These are phyloP conservation scores for Dictyostelium capitatum DNA, from an alignment of 78 protist genomes.

Conservation along the genomic window DNA sequence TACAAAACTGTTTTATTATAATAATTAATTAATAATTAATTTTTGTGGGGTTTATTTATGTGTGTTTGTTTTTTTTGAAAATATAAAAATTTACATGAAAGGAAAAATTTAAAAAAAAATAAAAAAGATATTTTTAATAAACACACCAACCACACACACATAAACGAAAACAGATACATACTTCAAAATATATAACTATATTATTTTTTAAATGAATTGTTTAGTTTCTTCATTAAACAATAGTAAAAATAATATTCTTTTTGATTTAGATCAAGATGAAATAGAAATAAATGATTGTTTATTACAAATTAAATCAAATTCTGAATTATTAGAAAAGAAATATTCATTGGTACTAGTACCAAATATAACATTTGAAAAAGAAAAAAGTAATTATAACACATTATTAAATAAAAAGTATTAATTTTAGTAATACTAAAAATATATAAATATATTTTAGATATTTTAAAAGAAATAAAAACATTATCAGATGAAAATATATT, in stretches of 20 bases:
- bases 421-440: neutral
- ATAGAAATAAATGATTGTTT: neutral
- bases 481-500: neutral
- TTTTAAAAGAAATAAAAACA: conserved; percentile 3
- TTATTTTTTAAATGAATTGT: too few species aligned
- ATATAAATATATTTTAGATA: neutral
- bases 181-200: too few species aligned
- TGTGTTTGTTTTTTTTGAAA: too few species aligned
- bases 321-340: neutral
- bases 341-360: neutral
- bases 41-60: too few species aligned
- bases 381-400: neutral
- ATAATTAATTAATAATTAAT: too few species aligned
- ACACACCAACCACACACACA: too few species aligned
- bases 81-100: too few species aligned
- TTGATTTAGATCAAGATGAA: neutral
- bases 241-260: neutral
- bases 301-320: neutral
- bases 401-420: neutral
- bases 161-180: too few species aligned
- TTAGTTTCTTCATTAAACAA: neutral
- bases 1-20: too few species aligned
- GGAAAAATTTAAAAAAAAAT: too few species aligned
- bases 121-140: too few species aligned
- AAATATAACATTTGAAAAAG: conserved; percentile 10